These are phyloP conservation scores for Aquilaria sinensis DNA, from an alignment of 345 rosid species.

Conservation along the genomic window DNA sequence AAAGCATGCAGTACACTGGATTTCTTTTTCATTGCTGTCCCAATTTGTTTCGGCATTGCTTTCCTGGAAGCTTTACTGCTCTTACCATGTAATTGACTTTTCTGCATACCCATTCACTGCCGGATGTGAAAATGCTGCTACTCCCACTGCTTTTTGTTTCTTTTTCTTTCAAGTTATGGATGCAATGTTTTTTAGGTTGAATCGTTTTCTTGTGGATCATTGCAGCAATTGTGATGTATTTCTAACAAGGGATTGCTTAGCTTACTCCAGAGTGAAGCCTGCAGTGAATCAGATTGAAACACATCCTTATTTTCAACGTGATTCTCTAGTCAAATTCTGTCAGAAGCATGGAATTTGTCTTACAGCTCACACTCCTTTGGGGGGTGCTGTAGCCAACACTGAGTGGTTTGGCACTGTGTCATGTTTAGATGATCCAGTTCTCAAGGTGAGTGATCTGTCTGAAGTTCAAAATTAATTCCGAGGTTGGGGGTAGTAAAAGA, in stretches of 20 bases:
- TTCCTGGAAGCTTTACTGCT: no score
- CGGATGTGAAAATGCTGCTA: no score
- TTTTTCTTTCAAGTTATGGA: no score
- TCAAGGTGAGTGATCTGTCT: constrained; percentile 39
- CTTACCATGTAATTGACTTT: no score
- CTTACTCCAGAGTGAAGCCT: constrained; percentile 90
- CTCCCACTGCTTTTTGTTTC: neutral
- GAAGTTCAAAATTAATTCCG: no score
- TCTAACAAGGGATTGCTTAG: constrained; percentile 83
- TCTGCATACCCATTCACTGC: no score
- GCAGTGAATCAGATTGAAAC: constrained; percentile 96
- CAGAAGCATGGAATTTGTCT: constrained; percentile 79
- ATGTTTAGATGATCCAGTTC: constrained; percentile 71
- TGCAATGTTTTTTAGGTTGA: neutral
- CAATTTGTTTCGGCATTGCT: no score
- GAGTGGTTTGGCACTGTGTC: constrained; percentile 73
- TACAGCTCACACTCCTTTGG: constrained; percentile 86
- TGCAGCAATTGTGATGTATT: constrained; percentile 88
- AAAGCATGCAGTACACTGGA: no score
- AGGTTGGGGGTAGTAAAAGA: no score
- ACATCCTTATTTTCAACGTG: constrained; percentile 91
- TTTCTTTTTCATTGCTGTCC: no score
- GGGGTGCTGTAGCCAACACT: constrained; percentile 69
- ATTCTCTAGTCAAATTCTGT: constrained; percentile 81
- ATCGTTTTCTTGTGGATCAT: neutral